These are phyloP conservation scores for Oxyria digyna DNA, from an alignment of 148 eudicot genomes.

Conservation along the genomic window DNA sequence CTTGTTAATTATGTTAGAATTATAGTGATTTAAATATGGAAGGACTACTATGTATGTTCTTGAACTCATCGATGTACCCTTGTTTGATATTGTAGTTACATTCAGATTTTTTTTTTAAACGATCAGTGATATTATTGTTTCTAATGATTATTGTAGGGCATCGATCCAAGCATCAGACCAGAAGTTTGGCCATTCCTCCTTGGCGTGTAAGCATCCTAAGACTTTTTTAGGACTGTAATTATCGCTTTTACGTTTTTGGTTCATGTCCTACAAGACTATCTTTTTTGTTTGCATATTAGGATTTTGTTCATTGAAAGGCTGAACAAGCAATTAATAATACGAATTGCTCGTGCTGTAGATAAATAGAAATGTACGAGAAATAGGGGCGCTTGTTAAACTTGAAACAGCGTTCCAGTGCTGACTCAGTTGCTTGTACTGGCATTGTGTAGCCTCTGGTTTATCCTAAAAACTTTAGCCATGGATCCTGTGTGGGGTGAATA, in stretches of 20 bases:
- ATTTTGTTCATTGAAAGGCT: neutral
- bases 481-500: neutral
- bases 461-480: neutral
- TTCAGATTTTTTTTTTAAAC: neutral
- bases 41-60: neutral
- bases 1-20: neutral
- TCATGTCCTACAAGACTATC: neutral
- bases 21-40: neutral
- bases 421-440: neutral
- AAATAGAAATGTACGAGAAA: neutral
- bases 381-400: neutral
- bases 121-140: neutral
- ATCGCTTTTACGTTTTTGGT: neutral
- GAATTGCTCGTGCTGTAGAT: neutral
- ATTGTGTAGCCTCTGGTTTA: neutral
- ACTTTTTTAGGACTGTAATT: neutral
- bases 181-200: slow-evolving; percentile 99
- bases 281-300: neutral
- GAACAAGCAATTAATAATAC: neutral
- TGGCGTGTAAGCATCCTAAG: slow-evolving; percentile 69
- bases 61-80: neutral
- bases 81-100: neutral
- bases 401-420: neutral
- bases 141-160: slow-evolving; percentile 39
- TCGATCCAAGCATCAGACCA: slow-evolving; percentile 77